phyloP scores from a whole-genome alignment of 148 eudicot genomes.

The Persicaria maculosa region DNA sequence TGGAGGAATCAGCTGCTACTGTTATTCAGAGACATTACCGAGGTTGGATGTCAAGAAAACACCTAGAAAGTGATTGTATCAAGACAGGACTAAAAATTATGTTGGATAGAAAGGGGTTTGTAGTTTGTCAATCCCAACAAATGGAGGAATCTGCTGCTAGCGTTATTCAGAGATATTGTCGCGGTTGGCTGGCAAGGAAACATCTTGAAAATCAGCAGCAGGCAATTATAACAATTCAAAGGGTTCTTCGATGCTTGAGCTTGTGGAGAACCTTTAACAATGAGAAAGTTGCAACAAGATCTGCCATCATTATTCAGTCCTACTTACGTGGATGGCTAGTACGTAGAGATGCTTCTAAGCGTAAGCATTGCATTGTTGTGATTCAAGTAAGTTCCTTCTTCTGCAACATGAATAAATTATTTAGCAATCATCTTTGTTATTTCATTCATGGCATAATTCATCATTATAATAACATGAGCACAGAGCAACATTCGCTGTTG shows the following conservation, averaged over 20 bases:
- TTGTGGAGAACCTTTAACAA: conserved; percentile 25
- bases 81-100: conserved; percentile 41
- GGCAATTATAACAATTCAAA: conserved; percentile 53
- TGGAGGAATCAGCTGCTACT: neutral
- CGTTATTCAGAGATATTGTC: conserved; percentile 56
- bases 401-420: neutral
- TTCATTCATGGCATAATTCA: neutral
- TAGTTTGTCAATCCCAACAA: conserved; percentile 18
- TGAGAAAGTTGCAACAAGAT: conserved; percentile 29
- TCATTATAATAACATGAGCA: neutral
- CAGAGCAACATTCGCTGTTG: conserved; percentile 66
- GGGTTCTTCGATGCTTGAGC: conserved; percentile 34
- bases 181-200: conserved; percentile 36
- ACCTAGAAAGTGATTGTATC: neutral
- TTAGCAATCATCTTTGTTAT: neutral
- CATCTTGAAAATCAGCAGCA: conserved; percentile 32
- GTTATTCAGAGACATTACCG: no score
- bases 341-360: conserved; percentile 30
- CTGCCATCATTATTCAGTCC: conserved; percentile 60
- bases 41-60: no score
- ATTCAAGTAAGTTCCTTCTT: conserved; percentile 51
- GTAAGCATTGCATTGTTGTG: conserved; percentile 20
- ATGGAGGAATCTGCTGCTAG: conserved; percentile 45
- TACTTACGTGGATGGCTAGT: conserved; percentile 62
- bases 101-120: conserved; percentile 32